phyloP scores from a whole-genome alignment of 345 rosid genomes.

The Heritiera littoralis region DNA sequence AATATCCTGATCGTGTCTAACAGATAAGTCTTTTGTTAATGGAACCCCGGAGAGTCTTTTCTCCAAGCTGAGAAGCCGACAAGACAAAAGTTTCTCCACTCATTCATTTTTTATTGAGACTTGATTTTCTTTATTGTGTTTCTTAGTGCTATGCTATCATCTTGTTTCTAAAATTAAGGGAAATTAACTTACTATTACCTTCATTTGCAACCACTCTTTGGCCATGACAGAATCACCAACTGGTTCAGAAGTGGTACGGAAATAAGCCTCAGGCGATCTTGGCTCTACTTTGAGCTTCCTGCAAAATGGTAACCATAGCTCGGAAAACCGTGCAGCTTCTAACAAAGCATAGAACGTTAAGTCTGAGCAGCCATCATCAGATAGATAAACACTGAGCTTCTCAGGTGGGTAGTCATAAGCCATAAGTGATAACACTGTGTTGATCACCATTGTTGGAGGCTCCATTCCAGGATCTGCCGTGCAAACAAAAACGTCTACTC shows the following conservation, averaged over 20 bases:
- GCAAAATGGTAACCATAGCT: constrained; percentile 38
- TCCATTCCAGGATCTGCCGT: constrained; percentile 53
- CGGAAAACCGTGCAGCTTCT: constrained; percentile 49
- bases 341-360: constrained; percentile 49
- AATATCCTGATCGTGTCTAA: too few species aligned
- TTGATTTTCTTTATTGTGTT: too few species aligned
- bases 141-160: too few species aligned
- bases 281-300: constrained; percentile 39
- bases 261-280: constrained; percentile 48
- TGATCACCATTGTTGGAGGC: constrained; percentile 53
- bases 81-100: too few species aligned
- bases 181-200: not conserved
- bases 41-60: too few species aligned
- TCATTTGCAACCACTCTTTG: constrained; percentile 4
- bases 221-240: not conserved
- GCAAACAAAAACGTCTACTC: constrained; percentile 52
- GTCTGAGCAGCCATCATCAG: constrained; percentile 62
- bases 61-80: too few species aligned
- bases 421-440: constrained; percentile 55
- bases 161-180: not conserved
- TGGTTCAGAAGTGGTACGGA: constrained; percentile 3
- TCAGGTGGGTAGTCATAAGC: constrained; percentile 62
- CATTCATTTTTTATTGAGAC: too few species aligned
- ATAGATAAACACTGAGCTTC: constrained; percentile 55
- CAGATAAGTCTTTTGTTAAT: too few species aligned